Percentiles rank a stretch among this genome's conserved stretches.
phyloP scores from a whole-genome alignment of 75 land plant genomes.

The Cupressus sempervirens region DNA sequence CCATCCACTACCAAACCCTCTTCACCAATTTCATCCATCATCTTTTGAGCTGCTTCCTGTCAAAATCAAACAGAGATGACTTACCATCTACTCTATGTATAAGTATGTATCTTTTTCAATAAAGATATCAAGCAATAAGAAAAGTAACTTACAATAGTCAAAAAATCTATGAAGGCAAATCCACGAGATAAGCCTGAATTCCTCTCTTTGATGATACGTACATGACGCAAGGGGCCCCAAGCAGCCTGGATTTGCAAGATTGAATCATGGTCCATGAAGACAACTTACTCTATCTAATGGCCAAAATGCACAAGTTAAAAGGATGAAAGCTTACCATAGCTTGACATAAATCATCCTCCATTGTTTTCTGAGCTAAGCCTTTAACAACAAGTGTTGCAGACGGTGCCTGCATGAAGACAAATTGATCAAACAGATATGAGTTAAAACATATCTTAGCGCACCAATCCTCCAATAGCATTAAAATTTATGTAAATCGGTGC shows the following conservation, averaged over 20 bases:
- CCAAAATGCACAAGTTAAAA: not conserved
- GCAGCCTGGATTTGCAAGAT: slow-evolving; percentile 19
- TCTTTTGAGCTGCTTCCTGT: slow-evolving; percentile 51
- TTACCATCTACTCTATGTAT: not conserved
- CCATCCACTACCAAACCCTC: slow-evolving; percentile 45
- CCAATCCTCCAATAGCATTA: not conserved
- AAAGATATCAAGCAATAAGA: not conserved
- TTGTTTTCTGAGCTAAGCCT: slow-evolving; percentile 44
- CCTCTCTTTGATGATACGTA: slow-evolving; percentile 49
- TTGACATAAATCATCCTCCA: slow-evolving; percentile 40
- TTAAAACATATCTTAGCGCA: not conserved
- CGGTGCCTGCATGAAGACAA: slow-evolving; percentile 26
- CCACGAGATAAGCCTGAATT: slow-evolving; percentile 42
- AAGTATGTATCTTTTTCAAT: not conserved
- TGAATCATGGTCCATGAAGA: not conserved
- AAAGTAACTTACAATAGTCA: slow-evolving; percentile 26
- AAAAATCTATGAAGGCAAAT: slow-evolving; percentile 52
- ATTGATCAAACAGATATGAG: slow-evolving; percentile 2
- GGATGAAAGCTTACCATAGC: slow-evolving; percentile 24
- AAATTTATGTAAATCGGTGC: not conserved
- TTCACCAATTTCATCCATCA: slow-evolving; percentile 43
- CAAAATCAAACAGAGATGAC: not conserved
- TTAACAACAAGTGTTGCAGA: slow-evolving; percentile 56
- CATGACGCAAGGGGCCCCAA: slow-evolving; percentile 49
- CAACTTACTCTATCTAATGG: not conserved